Evolutionary conservation across 2,329 filamentous ascomycete genomes (phyloP).

Genomic region (Aspergillus pseudoviridinutans): DNA sequence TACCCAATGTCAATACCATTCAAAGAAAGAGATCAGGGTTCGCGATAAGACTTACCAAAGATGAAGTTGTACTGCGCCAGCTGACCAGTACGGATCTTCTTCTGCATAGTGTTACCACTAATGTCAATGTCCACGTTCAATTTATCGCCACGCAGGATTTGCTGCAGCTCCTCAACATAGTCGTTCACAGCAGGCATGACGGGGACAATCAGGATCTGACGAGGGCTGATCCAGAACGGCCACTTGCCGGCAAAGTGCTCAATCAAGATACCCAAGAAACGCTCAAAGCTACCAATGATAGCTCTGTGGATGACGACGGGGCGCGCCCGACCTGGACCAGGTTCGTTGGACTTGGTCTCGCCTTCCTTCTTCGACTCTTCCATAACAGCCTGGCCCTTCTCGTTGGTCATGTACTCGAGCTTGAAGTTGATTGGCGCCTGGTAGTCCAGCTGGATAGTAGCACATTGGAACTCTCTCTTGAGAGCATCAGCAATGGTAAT

Average conservation of each 20-base stretch:
- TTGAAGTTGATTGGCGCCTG: conserved; percentile 82
- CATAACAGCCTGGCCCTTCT: conserved; percentile 47
- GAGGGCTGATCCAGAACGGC: conserved; percentile 52
- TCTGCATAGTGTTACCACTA: conserved; percentile 48
- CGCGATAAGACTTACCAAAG: conserved; percentile 36
- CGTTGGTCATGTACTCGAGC: conserved; percentile 77
- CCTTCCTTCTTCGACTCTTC: conserved; percentile 48
- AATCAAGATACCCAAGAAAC: conserved; percentile 49
- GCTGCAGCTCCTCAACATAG: conserved; percentile 46
- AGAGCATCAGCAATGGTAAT: conserved; percentile 89
- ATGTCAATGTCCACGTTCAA: conserved; percentile 48
- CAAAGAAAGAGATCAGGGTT: not conserved
- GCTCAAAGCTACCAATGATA: conserved; percentile 49
- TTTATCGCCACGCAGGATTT: conserved; percentile 42
- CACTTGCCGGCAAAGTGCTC: conserved; percentile 52
- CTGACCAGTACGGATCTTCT: conserved; percentile 50
- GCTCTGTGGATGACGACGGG: conserved; percentile 51
- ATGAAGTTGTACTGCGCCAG: conserved; percentile 50
- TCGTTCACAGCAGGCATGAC: conserved; percentile 49
- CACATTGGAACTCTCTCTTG: conserved; percentile 79
- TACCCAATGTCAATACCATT: conserved; percentile 21
- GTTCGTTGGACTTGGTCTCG: conserved; percentile 36
- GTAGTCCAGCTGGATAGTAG: conserved; percentile 93
- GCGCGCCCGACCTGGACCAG: conserved; percentile 42
- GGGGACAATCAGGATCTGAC: conserved; percentile 48